These are phyloP conservation scores for Chaetoscypha palmicola DNA, from an alignment of 2,329 filamentous ascomycete species.

Conservation along the genomic window DNA sequence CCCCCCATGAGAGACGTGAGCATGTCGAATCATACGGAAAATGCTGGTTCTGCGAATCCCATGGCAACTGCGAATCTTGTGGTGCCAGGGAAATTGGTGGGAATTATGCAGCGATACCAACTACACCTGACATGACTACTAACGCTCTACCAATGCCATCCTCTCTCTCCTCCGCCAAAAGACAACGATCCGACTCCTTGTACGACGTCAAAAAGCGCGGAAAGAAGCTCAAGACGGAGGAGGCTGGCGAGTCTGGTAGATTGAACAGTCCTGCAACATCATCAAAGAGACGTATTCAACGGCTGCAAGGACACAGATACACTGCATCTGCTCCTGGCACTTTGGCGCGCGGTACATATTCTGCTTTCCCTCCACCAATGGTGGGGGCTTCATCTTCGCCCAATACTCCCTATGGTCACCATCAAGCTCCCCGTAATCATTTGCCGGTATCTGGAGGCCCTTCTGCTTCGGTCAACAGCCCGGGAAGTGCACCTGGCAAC, in stretches of 20 bases:
- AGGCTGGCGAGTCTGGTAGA: no score
- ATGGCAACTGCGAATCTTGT: conserved; percentile 14
- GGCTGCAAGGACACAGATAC: background rate
- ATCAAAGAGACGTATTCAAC: background rate
- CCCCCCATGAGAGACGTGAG: conserved; percentile 11
- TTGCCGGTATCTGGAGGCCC: no score
- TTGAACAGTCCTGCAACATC: no score
- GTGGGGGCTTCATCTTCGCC: no score
- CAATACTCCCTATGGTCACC: no score
- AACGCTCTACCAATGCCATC: no score
- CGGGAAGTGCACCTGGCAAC: no score
- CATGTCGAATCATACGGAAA: conserved; percentile 11
- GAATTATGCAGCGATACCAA: background rate
- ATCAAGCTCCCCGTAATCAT: no score
- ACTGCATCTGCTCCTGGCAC: no score
- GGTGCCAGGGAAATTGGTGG: conserved; percentile 5
- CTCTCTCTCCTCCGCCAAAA: background rate
- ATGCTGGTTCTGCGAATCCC: conserved; percentile 22
- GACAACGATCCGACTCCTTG: background rate
- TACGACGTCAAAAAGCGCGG: background rate
- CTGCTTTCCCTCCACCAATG: no score
- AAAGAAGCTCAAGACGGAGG: background rate
- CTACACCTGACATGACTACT: background rate
- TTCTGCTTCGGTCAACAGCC: no score
- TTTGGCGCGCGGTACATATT: no score